Conservation (phyloP, 352 stramenopile species). For the Phytopythium montanum region DNA sequence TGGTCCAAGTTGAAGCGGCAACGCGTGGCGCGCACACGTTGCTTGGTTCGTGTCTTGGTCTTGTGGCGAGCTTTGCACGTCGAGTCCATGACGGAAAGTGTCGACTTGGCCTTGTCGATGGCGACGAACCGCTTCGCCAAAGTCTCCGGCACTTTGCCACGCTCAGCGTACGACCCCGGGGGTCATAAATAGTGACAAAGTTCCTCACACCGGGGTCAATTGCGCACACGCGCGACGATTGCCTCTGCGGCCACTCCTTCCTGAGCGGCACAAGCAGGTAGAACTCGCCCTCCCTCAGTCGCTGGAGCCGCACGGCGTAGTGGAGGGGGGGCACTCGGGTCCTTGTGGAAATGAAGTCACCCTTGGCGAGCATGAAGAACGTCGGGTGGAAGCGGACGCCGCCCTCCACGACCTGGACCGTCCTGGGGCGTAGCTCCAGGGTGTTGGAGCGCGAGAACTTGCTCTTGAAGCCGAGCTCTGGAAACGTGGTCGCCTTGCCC, state of each 20-base stretch:
- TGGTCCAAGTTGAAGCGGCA: too few species aligned
- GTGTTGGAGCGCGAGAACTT: conserved; percentile 11
- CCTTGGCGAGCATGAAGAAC: not conserved
- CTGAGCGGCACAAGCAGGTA: not conserved
- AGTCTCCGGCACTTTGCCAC: not conserved
- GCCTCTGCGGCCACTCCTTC: conserved; percentile 4
- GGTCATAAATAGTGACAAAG: conserved; percentile 9
- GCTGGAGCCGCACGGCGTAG: not conserved
- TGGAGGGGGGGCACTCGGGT: too few species aligned
- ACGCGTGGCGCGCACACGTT: too few species aligned
- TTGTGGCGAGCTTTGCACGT: not conserved
- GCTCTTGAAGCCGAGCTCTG: conserved; percentile 13
- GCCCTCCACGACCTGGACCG: too few species aligned
- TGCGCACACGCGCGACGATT: conserved; percentile 8
- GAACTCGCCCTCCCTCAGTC: conserved; percentile 3
- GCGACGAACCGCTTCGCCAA: conserved; percentile 3
- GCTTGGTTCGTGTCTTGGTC: not conserved
- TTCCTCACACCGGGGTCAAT: conserved; percentile 16
- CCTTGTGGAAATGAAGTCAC: not conserved
- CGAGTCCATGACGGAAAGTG: not conserved
- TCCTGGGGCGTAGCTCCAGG: conserved; percentile 2
- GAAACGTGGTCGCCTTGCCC: conserved; percentile 12
- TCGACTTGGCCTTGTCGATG: conserved; percentile 4
- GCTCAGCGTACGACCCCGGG: conserved; percentile 7
- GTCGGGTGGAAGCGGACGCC: not conserved